Base-by-base conservation (phyloP, 345 rosid species). In the Ricinus communis region DNA sequence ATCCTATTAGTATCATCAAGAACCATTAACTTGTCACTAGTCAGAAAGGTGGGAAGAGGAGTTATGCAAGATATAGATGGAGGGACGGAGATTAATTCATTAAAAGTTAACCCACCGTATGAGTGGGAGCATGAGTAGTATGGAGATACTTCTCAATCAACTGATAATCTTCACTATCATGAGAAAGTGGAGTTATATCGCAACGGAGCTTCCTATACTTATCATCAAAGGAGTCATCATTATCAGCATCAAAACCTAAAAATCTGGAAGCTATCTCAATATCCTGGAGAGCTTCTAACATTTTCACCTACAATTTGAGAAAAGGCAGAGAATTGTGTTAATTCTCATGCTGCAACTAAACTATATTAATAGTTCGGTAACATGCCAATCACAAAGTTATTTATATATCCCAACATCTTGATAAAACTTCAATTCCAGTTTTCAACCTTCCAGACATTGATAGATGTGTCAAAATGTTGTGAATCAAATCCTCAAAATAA, bases 271-370 rank as follows among this genome's bases (percentile, higher is more conserved):
- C 99, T 77, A 92, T 88, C 81, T 95, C 97, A 71, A 92, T 95
- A 74, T 95, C 97, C 78, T 90, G 94, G 69, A 92, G 91, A 56
- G 97, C 97, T 83, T 92, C 99, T 52, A 95, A 82, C 99, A 95
- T 95, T 90, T 95, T 92, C 80, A 92, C 97, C 97, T 90, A 81
- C 28, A 40, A 74, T 28, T 67, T 57, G 64, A 80, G 69, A 60
- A 73, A 43, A 75, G 54, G 75, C 57, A 62, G 66, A 67, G 62
- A 61, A 75, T 19, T 22, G 16, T 41, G 43, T 45, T 52, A 47
- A 59, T 52, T 24, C 30, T 27, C 51, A 63, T 63, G 33, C 6
- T 19, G 31, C 38, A 41, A 1, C 13, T 18, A 57, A 46, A 12
- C 3, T 50, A 74, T 15, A 12, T 13, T 27, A 12, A 25, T 22